Evolutionary conservation across 345 rosid species (phyloP), one percentile per base, ranked within the genome.

Genomic region (Syzygium aromaticum): DNA sequence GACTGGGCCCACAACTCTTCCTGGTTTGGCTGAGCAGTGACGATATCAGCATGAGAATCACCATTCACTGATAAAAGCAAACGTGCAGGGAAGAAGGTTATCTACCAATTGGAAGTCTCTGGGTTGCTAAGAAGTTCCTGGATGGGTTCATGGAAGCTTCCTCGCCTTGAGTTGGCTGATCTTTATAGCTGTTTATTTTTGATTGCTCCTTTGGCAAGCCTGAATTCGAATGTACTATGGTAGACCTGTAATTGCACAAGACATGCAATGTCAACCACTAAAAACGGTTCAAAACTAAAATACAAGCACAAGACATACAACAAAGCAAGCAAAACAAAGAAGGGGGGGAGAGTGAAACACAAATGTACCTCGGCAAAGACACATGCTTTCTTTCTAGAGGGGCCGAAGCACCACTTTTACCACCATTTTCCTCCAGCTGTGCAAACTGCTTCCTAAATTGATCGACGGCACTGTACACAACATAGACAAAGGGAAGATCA

Each of bases 371-470:
- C 28, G 99, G 99, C 86, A 96, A 96, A 85, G 99, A 97, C 21
- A 88, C 94, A 86, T 96, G 99, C 89, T 97, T 96, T 91, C 98
- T 97, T 89, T 94, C 96, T 4, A 92, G 94, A 33, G 98, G 98
- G 54, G 95, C 86, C 28, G 91, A 95, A 27, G 95, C 95, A 83
- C 90, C 95, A 63, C 91, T 92, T 91, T 96, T 96, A 40, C 97
- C 98, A 28, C 91, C 91, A 84, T 93, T 94, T 88, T 97, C 99
- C 90, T 96, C 99, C 8, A 97, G 98, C 92, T 94, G 94, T 0
- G 98, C 95, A 93, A 97, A 96, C 90, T 96, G 99, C 92, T 94
- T 97, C 89, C 93, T 92, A 88, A 97, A 97, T 87, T 96, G 98
- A 92, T 97, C 98, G 83, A 97, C 94, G 27, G 96, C 99, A 90